Percentiles rank a stretch among this genome's conserved stretches.
Conservation (phyloP, 257 asterid genomes). For the Lycium barbarum region DNA sequence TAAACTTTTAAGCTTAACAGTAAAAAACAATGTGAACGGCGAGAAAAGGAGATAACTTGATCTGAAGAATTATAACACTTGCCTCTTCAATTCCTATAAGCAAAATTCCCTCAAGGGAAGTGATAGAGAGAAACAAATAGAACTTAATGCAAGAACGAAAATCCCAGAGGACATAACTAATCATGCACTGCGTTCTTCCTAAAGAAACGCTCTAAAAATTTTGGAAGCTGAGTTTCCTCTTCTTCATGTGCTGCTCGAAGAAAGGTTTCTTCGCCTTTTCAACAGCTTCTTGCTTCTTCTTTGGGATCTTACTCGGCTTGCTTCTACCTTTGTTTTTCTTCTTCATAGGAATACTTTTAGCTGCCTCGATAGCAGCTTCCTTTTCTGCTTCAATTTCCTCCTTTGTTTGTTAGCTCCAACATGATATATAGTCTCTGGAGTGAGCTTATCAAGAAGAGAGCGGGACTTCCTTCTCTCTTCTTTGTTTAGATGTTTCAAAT, state of each 20-base stretch:
- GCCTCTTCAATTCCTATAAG: background rate
- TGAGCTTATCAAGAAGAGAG: constrained; percentile 85
- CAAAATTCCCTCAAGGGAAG: background rate
- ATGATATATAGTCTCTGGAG: constrained; percentile 92
- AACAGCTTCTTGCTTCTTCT: constrained; percentile 52
- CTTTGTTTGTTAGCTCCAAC: constrained; percentile 80
- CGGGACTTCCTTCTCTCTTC: constrained; percentile 86
- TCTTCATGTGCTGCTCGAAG: constrained; percentile 46
- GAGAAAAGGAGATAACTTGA: background rate
- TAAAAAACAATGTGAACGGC: background rate
- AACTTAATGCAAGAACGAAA: constrained; percentile 36
- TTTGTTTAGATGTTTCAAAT: constrained; percentile 76
- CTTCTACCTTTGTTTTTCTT: constrained; percentile 91
- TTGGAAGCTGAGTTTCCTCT: constrained; percentile 60
- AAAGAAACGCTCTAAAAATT: constrained; percentile 67
- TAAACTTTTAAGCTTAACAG: background rate
- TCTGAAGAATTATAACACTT: background rate
- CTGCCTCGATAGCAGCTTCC: constrained; percentile 74
- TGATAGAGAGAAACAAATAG: background rate
- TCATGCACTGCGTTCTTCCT: constrained; percentile 50
- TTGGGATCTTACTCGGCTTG: constrained; percentile 75
- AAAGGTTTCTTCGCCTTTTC: constrained; percentile 69
- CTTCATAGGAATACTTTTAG: constrained; percentile 52
- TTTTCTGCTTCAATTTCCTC: constrained; percentile 60
- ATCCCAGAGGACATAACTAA: constrained; percentile 20